These are phyloP conservation scores for Fusarium penzigii DNA, from an alignment of 2,329 filamentous ascomycete genomes.

Conservation along the genomic window DNA sequence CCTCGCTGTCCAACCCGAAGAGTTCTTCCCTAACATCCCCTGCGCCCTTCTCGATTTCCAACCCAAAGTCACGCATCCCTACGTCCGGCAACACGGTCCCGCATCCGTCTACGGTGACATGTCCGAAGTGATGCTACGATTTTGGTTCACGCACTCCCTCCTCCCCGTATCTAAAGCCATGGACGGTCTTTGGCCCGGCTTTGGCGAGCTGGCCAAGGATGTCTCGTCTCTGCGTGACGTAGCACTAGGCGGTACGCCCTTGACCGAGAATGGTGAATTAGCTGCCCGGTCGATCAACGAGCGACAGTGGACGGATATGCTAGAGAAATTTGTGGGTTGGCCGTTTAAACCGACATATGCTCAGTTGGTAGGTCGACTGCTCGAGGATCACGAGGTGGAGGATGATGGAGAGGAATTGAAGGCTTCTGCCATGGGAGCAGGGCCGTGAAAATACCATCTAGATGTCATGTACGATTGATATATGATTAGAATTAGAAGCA, in stretches of 20 bases:
- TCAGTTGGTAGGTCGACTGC: conserved; percentile 47
- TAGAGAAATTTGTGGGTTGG: conserved; percentile 65
- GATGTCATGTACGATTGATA: neutral
- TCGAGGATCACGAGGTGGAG: conserved; percentile 28
- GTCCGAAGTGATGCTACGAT: conserved; percentile 50
- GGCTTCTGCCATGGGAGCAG: conserved; percentile 15
- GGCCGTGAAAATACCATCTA: neutral
- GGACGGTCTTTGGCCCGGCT: conserved; percentile 59
- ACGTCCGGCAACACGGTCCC: conserved; percentile 49
- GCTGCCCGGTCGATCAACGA: conserved; percentile 51
- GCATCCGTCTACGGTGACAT: conserved; percentile 47
- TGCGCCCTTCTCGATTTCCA: conserved; percentile 67
- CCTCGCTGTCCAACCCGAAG: conserved; percentile 54
- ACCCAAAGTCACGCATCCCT: conserved; percentile 54
- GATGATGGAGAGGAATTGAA: conserved; percentile 29
- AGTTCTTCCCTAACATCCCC: conserved; percentile 66
- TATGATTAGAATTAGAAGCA: neutral
- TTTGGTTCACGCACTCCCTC: conserved; percentile 46
- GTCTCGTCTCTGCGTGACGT: conserved; percentile 53
- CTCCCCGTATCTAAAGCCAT: conserved; percentile 47
- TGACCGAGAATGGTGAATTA: conserved; percentile 43
- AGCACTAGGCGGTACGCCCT: conserved; percentile 45
- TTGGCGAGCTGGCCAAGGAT: conserved; percentile 50
- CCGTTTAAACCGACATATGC: conserved; percentile 58
- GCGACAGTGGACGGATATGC: conserved; percentile 57